Percentiles rank a stretch among this genome's conserved stretches.
Evolutionary conservation across 2,329 filamentous ascomycete genomes (phyloP).

Genomic region (Penicillium sp.): DNA sequence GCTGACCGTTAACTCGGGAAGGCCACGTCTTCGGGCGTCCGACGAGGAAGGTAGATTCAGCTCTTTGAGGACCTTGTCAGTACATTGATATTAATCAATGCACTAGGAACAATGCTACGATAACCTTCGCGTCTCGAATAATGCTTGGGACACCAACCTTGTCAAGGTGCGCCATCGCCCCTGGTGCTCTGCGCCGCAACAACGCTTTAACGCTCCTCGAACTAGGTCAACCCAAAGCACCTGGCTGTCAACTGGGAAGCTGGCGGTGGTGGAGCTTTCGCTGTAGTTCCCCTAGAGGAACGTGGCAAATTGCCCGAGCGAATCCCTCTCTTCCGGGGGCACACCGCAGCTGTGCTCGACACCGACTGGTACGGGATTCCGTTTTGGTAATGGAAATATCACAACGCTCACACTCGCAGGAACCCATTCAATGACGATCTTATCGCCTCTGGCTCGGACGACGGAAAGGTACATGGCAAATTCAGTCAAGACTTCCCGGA

Average conservation of each 20-base stretch:
- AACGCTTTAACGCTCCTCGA: slow-evolving; percentile 18
- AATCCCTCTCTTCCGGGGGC: slow-evolving; percentile 90
- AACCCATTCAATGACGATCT: slow-evolving; percentile 93
- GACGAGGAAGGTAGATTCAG: slow-evolving; percentile 64
- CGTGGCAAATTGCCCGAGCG: slow-evolving; percentile 85
- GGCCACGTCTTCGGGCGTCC: slow-evolving; percentile 97
- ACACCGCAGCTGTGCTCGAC: slow-evolving; percentile 91
- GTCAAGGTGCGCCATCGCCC: slow-evolving; percentile 65
- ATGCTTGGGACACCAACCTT: slow-evolving; percentile 98
- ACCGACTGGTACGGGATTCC: slow-evolving; percentile 75
- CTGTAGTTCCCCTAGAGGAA: slow-evolving; percentile 86
- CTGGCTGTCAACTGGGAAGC: slow-evolving; percentile 98
- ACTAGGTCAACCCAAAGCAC: slow-evolving; percentile 87
- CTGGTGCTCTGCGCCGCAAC: slow-evolving; percentile 19
- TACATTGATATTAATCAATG: slow-evolving; percentile 6
- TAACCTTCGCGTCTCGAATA: slow-evolving; percentile 92
- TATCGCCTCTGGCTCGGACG: slow-evolving; percentile 89
- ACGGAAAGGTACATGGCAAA: slow-evolving; percentile 62
- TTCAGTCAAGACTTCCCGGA: slow-evolving; percentile 7
- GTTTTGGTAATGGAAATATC: neutral
- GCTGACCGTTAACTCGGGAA: slow-evolving; percentile 41
- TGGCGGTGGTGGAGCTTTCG: slow-evolving; percentile 91
- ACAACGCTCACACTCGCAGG: slow-evolving; percentile 46
- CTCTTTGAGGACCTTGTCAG: neutral
- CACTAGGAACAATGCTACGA: slow-evolving; percentile 88